Evolutionary conservation across 1,139 yeast genomes (phyloP).

Genomic region (Keqinozyma sinolaborantium): DNA sequence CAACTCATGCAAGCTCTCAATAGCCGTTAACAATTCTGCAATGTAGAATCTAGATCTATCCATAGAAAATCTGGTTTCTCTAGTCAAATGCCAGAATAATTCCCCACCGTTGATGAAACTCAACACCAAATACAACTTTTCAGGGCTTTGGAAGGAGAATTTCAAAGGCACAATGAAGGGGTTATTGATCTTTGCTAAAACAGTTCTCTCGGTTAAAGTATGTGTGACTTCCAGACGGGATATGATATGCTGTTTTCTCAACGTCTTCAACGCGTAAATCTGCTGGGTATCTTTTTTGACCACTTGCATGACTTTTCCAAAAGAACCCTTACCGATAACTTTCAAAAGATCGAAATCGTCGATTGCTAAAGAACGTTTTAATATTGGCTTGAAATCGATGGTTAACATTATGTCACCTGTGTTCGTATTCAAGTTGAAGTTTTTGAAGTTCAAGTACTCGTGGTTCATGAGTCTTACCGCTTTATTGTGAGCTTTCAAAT

Average conservation of each 20-base stretch:
- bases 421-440: conserved; percentile 22
- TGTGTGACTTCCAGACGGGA: conserved; percentile 94
- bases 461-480: conserved; percentile 43
- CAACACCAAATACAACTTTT: conserved; percentile 82
- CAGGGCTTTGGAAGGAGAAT: conserved; percentile 94
- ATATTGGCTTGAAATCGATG: conserved; percentile 72
- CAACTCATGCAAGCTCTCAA: conserved; percentile 85
- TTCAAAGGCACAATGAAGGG: conserved; percentile 99
- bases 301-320: conserved; percentile 98
- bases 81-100: conserved; percentile 88
- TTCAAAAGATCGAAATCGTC: conserved; percentile 91
- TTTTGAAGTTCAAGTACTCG: conserved; percentile 42
- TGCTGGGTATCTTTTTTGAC: conserved; percentile 92
- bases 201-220: conserved; percentile 94
- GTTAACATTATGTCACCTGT: conserved; percentile 53
- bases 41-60: conserved; percentile 90
- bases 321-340: conserved; percentile 96
- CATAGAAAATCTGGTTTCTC: conserved; percentile 84
- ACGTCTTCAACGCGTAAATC: conserved; percentile 89
- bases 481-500: conserved; percentile 33
- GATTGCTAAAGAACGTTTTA: conserved; percentile 68
- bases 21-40: conserved; percentile 88
- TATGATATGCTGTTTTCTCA: conserved; percentile 90
- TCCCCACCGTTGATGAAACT: conserved; percentile 98
- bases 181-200: conserved; percentile 84